Conservation (phyloP, 768 basidiomycete species). For the Peribolospora kevripleyi region DNA sequence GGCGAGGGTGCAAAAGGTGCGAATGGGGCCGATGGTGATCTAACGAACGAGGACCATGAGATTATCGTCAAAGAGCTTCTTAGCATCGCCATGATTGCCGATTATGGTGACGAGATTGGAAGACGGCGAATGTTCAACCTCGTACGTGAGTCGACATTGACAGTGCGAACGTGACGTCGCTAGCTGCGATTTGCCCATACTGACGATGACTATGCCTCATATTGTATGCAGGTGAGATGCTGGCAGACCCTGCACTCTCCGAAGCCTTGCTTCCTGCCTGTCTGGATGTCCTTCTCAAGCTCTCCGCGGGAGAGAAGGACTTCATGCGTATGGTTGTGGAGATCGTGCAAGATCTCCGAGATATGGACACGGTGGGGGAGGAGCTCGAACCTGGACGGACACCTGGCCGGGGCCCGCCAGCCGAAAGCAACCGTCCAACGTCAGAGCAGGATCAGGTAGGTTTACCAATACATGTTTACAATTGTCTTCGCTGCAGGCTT, state of each 20-base stretch:
- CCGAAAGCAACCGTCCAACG: slow-evolving; percentile 16
- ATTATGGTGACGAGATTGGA: slow-evolving; percentile 82
- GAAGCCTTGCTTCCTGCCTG: slow-evolving; percentile 43
- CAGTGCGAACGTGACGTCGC: no score
- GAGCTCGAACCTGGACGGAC: background rate
- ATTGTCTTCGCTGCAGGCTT: background rate
- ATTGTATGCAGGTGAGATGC: slow-evolving; percentile 41
- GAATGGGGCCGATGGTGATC: slow-evolving; percentile 22
- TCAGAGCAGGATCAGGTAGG: slow-evolving; percentile 21
- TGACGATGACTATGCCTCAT: background rate
- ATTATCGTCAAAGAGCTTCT: slow-evolving; percentile 63
- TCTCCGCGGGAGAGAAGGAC: slow-evolving; percentile 53
- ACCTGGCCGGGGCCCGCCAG: slow-evolving; percentile 16
- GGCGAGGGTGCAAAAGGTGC: slow-evolving; percentile 24
- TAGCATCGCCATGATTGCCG: slow-evolving; percentile 47
- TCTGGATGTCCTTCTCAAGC: slow-evolving; percentile 52
- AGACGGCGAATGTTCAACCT: slow-evolving; percentile 65
- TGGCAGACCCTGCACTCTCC: slow-evolving; percentile 44
- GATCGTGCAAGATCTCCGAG: slow-evolving; percentile 55
- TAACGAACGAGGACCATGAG: slow-evolving; percentile 28
- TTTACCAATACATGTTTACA: slow-evolving; percentile 9
- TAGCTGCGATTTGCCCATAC: no score
- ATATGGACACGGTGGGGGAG: background rate
- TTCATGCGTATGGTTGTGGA: slow-evolving; percentile 73
- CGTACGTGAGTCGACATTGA: slow-evolving; percentile 34